Evolutionary conservation across 306 rosid genomes (phyloP), one percentile per base, ranked within the genome.

Genomic region (Malus sylvestris): DNA sequence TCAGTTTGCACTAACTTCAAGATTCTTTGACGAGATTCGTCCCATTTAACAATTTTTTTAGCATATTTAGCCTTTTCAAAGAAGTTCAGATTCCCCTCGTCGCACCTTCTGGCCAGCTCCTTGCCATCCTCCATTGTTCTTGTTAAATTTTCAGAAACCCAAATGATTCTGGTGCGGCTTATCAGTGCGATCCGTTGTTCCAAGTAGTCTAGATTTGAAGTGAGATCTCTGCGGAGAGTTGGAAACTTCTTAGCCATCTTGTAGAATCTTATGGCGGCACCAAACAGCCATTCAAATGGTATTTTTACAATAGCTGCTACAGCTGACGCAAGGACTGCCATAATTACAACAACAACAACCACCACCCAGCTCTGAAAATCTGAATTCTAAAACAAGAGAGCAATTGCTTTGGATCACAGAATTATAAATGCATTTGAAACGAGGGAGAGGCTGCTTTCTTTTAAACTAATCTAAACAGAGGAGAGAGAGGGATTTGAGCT

Each of bases 21-120:
- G 0, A 45, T 6, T 38, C 4, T 70, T 29, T 44, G 84, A 42
- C 10, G 22, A 68, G 75, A 81, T 55, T 46, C 63, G 40, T 86
- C 90, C 78, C 86, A 81, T n/a, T 85, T 85, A 86, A 71, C 74
- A 80, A 78, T 18, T 10, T 29, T 49, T 49, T 8, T 0, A 7
- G 42, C 42, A 38, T 38, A 87, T 2, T 32, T 8, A 0, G 65
- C 70, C 62, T 15, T 81, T 8, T 40, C 25, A 32, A 46, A 62
- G 25, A 35, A 65, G 4, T 81, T 67, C 83, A 82, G 82, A 85
- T 78, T 69, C 18, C 49, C 57, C 40, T 89, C 25, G 1, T 25
- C 25, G 70, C 86, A 89, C 40, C 76, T 40, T 0, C 40, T 42
- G 62, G 86, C 80, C 0, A 91, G 86, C 44, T 30, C 2, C 60